Percentiles rank a stretch among this genome's conserved stretches.
Conservation (phyloP, 169 alveolate species). For the Babesia bigemina region DNA sequence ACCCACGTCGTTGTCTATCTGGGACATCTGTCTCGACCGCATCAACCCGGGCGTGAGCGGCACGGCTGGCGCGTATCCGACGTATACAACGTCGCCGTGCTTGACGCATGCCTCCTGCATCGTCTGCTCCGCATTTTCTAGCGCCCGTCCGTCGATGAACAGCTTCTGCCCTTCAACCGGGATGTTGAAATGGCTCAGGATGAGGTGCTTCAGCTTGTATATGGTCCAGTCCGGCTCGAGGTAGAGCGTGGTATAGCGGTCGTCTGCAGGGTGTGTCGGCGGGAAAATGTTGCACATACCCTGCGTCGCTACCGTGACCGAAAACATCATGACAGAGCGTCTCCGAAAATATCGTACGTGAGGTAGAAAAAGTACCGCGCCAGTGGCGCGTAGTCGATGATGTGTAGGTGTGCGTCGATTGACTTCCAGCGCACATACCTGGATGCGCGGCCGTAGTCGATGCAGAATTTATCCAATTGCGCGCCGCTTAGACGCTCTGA, state of each 20-base stretch:
- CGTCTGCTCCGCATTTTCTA: constrained; percentile 11
- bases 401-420: constrained; percentile 18
- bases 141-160: constrained; percentile 31
- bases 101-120: constrained; percentile 31
- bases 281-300: constrained; percentile 13
- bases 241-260: constrained; percentile 47
- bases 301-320: constrained; percentile 41
- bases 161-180: constrained; percentile 26
- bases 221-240: constrained; percentile 59
- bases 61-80: not conserved
- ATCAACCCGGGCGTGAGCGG: not conserved
- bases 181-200: constrained; percentile 37
- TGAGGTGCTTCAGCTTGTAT: constrained; percentile 18
- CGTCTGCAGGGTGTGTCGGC: constrained; percentile 24
- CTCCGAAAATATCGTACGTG: constrained; percentile 20
- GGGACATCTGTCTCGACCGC: not conserved
- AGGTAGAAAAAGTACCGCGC: constrained; percentile 26
- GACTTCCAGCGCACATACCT: constrained; percentile 32
- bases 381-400: not conserved
- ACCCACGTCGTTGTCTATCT: not conserved
- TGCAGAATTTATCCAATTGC: constrained; percentile 1
- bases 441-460: constrained; percentile 15
- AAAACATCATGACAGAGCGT: constrained; percentile 13
- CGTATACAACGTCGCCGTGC: constrained; percentile 39
- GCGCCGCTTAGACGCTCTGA: not conserved